Evolutionary conservation across 805 yeast genomes (phyloP).

Genomic region (Phaffomyces opuntiae): DNA sequence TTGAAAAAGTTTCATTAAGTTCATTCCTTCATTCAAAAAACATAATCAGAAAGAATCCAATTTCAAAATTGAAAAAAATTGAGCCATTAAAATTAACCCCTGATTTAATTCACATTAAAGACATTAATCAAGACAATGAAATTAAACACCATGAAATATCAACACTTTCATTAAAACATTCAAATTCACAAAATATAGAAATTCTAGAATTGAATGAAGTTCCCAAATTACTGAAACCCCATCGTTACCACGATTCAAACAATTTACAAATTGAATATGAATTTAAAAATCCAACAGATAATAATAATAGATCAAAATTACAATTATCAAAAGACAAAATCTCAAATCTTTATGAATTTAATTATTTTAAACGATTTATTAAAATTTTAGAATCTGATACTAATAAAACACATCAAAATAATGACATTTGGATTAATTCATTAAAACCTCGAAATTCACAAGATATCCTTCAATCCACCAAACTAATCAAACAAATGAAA

Average conservation of each 20-base stretch:
- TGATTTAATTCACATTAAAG: conserved; percentile 13
- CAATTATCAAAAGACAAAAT: conserved; percentile 1
- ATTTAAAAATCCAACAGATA: neutral
- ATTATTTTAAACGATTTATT: conserved; percentile 4
- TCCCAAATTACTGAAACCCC: neutral
- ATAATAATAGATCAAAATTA: neutral
- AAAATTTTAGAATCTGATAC: neutral
- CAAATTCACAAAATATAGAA: neutral
- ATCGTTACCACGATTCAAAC: neutral
- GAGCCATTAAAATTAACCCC: conserved; percentile 7
- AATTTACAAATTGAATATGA: neutral
- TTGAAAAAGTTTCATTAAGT: conserved; percentile 4
- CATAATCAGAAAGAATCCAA: conserved; percentile 7
- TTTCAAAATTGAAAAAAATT: conserved; percentile 17
- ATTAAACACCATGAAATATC: conserved; percentile 3
- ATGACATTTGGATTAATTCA: conserved; percentile 23
- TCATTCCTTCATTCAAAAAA: conserved; percentile 6
- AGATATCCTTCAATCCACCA: conserved; percentile 25
- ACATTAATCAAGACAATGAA: neutral
- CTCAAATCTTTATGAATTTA: neutral
- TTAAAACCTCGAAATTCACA: conserved; percentile 25
- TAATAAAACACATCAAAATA: neutral
- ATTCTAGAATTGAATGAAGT: neutral
- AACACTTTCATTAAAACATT: neutral
- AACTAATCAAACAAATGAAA: conserved; percentile 15